Conservation (phyloP, 176 grass and related monocot species). For the Carex pumila region DNA sequence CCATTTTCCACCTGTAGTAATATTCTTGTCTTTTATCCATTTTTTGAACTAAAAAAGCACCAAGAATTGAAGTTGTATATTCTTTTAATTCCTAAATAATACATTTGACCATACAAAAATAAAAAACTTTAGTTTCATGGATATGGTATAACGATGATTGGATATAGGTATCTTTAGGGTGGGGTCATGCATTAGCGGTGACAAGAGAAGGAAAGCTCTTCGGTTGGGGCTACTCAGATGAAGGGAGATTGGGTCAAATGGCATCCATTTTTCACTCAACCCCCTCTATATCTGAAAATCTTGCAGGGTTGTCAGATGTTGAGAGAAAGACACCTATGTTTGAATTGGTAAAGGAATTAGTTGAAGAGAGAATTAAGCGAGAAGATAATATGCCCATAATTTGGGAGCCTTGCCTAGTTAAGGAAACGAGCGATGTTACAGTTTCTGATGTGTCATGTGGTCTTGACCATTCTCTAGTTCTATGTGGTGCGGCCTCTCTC, state of each 20-base stretch:
- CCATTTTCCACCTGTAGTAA: neutral
- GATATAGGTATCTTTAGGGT: conserved; percentile 73
- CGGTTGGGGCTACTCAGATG: conserved; percentile 85
- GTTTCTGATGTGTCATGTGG: conserved; percentile 86
- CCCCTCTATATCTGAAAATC: conserved; percentile 27
- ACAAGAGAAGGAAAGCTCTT: conserved; percentile 65
- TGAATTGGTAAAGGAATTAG: conserved; percentile 67
- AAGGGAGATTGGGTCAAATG: conserved; percentile 83
- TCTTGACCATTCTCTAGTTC: conserved; percentile 75
- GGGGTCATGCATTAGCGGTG: conserved; percentile 80
- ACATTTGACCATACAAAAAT: neutral
- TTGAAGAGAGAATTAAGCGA: conserved; percentile 60
- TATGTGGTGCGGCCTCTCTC: conserved; percentile 49
- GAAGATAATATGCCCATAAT: conserved; percentile 78
- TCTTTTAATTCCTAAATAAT: neutral
- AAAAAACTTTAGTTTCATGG: neutral
- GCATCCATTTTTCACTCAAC: conserved; percentile 24
- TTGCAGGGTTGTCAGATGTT: neutral
- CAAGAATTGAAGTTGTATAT: neutral
- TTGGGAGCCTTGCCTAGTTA: conserved; percentile 73
- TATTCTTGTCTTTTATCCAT: neutral
- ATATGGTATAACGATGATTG: neutral
- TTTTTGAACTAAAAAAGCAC: neutral
- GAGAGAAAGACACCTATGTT: conserved; percentile 32
- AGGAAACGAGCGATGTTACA: conserved; percentile 40